These are phyloP conservation scores for Prunus dulcis DNA, from an alignment of 306 rosid genomes.

Conservation along the genomic window DNA sequence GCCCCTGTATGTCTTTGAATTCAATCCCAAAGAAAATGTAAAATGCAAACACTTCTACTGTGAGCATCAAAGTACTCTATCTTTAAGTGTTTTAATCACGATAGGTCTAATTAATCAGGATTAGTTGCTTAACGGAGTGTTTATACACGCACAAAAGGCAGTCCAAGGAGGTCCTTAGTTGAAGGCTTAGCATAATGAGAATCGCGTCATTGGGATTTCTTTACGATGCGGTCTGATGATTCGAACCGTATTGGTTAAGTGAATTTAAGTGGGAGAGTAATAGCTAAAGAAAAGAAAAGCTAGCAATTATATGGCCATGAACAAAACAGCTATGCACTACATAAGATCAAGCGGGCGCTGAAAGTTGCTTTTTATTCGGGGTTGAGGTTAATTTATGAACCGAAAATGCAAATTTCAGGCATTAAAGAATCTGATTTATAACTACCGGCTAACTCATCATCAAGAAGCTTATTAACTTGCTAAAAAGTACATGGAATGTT, in stretches of 20 bases:
- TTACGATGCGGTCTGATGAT: not conserved
- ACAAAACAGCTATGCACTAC: too few relatives aligned
- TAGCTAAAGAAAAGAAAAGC: not conserved
- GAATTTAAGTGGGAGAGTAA: not conserved
- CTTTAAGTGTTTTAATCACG: too few relatives aligned
- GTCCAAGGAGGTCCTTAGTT: not conserved
- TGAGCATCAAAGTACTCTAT: too few relatives aligned
- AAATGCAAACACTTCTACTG: too few relatives aligned
- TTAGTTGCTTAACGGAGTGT: not conserved
- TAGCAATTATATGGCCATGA: too few relatives aligned
- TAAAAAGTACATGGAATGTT: constrained; percentile 41
- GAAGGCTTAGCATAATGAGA: not conserved
- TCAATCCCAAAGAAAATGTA: too few relatives aligned
- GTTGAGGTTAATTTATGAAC: not conserved
- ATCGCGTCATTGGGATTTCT: not conserved
- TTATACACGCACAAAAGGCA: not conserved
- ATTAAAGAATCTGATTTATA: constrained; percentile 21
- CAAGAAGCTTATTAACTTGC: constrained; percentile 47
- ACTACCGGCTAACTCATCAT: constrained; percentile 36
- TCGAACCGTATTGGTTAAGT: not conserved
- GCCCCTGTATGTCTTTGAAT: too few relatives aligned
- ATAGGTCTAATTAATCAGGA: not conserved
- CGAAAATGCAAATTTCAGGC: constrained; percentile 15
- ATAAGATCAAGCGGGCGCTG: not conserved
- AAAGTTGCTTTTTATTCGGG: not conserved